Evolutionary conservation across 257 asterid species (phyloP), one percentile per base, ranked within the genome.

Genomic region (Gentiana straminea): DNA sequence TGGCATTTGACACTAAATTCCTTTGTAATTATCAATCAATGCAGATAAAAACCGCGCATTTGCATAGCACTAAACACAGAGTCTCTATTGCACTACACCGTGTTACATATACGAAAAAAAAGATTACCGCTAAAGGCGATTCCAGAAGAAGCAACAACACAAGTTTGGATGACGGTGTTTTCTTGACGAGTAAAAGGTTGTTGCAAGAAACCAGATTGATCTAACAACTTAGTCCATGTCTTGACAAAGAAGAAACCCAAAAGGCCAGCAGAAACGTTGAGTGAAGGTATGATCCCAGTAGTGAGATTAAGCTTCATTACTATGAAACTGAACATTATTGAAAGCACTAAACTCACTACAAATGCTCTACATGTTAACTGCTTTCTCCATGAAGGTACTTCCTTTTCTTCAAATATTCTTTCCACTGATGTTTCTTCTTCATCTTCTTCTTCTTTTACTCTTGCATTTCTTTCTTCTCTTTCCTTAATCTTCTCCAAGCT

Each of bases 121-220:
- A 41, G 46, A 41, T 13, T 66, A 76, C 94, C 86, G 36, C 94
- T 85, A 35, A 74, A 82, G n/a, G 94, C 78, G 13, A 85, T 82
- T 81, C 94, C 92, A 1, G 88, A 64, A 15, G 94, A 49, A 46
- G 94, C 94, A 35, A 82, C 84, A n/a, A 82, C 84, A 44, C 92
- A 85, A 0, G 94, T 84, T 65, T 84, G 94, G 59, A 84, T 81
- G 36, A 84, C 90, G 0, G 94, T 84, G 59, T 84, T 84, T 48
- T 84, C 91, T 59, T 84, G 91, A 1, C 91, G 72, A 4, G 91
- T 84, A 33, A 84, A 84, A 0, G 91, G 94, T 59, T 75, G 91
- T 38, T 33, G 74, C 54, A 76, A 13, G 5, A 74, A 0, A 4
- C 89, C 86, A n/a, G 77, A 74, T 68, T 73, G 73, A 1, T 71